Base-by-base conservation (phyloP, 2,329 filamentous ascomycete species). In the Alternaria atra region DNA sequence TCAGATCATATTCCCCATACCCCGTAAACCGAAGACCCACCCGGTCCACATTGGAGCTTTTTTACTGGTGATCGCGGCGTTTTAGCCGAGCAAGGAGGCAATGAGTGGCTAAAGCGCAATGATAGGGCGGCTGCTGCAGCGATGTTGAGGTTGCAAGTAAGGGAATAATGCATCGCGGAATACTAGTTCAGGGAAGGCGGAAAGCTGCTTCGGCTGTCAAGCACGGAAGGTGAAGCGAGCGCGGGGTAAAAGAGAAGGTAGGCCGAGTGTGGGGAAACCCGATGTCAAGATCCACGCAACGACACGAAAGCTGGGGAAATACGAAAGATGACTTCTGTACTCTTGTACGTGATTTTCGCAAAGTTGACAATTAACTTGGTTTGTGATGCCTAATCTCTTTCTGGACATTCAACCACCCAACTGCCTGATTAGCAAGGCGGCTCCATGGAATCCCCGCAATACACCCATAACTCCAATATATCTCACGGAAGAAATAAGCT, bases 241-340 rank as follows among this genome's bases (percentile, higher is more conserved):
- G 62, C 59, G 64, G 60, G 64, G 59, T 63, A 56, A 58, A 15
- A 43, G 23, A 44, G 63, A 43, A 61, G 17, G 43, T 55, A 35
- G 27, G 52, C 58, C 63, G 63, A 59, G 58, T 59, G 61, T 61
- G 55, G 61, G 55, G 63, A 43, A 27, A 17, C 5, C 17, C 42
- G 32, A 20, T 54, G 34, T 30, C 27, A 17, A 55, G 13, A 30
- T 40, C 8, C 50, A 52, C 37, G n/a, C n/a, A 27, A 30, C 23
- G 12, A 30, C 50, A 20, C 27, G 35, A 52, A 52, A 29, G n/a
- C 34, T 6, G 4, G 25, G 30, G 5, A 15, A 53, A 12, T 17
- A 29, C 9, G 30, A 6, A 13, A 7, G 20, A 32, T 35, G 8
- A 50, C 30, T 35, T 50, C 46, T 25, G 30, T 27, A 53, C 6